Percentiles rank a stretch among this genome's conserved stretches.
These are phyloP conservation scores for Anaeramoeba flamelloides DNA, from an alignment of 78 protist genomes.

Conservation along the genomic window DNA sequence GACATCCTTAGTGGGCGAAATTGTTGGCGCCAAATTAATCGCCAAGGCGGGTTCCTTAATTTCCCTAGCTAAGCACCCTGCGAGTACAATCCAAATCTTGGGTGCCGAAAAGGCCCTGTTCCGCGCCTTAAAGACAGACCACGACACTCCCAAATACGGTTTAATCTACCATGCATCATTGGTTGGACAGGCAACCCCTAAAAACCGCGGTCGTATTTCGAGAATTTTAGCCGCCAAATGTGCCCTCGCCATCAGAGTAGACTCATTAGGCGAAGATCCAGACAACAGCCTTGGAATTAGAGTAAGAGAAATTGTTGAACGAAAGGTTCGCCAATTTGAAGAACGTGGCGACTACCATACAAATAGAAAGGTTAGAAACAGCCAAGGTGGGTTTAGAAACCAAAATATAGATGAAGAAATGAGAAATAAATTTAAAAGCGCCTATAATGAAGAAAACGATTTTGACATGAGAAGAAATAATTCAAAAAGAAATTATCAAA, in stretches of 20 bases:
- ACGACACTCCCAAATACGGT: constrained; percentile 93
- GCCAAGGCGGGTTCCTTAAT: constrained; percentile 76
- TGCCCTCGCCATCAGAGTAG: constrained; percentile 78
- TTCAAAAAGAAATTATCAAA: too few relatives aligned
- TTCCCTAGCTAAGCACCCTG: constrained; percentile 81
- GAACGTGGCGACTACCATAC: too few relatives aligned
- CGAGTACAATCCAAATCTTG: constrained; percentile 85
- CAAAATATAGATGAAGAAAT: too few relatives aligned
- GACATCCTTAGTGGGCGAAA: constrained; percentile 79
- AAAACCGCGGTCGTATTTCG: constrained; percentile 85
- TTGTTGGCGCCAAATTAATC: constrained; percentile 85
- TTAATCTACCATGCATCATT: constrained; percentile 87
- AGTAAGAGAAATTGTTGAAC: too few relatives aligned
- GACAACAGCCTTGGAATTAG: too few relatives aligned
- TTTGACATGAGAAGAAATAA: too few relatives aligned
- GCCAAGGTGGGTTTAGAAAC: too few relatives aligned
- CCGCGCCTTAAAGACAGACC: constrained; percentile 70
- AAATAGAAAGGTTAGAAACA: too few relatives aligned
- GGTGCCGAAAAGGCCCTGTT: constrained; percentile 64
- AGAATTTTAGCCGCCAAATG: constrained; percentile 87
- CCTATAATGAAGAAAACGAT: too few relatives aligned
- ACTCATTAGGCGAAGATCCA: constrained; percentile 79
- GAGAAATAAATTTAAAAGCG: too few relatives aligned
- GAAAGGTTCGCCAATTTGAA: too few relatives aligned
- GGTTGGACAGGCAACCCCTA: constrained; percentile 76